Evolutionary conservation across 2,329 filamentous ascomycete species (phyloP), one percentile per base, ranked within the genome.

Genomic region (Rhynchosporium secalis): DNA sequence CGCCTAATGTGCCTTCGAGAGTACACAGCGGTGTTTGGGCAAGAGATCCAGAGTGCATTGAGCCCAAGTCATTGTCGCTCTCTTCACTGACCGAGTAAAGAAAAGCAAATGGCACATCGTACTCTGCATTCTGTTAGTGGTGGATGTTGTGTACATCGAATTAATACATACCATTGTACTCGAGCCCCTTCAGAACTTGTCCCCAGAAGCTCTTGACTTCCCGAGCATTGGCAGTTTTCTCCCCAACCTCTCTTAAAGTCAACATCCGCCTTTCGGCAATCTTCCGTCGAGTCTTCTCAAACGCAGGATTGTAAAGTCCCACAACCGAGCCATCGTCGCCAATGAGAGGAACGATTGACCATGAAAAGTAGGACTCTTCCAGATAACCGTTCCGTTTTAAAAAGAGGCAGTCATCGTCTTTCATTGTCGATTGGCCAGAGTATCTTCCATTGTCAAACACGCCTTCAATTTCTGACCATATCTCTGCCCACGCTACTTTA

Each of bases 331-430:
- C 91, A 63, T 92, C 87, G 45, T 82, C 80, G 3, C 90, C 90
- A 1, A 94, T 83, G 65, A 94, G 80, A 0, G 91, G 91, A 31
- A 94, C 88, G 47, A 94, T 86, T 1, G 86, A 90, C 90, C 90
- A 94, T 12, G 88, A 90, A 73, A 94, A 94, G 72, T 90, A 94
- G 0, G 89, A 86, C 72, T 95, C 91, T 74, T 96, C 90, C 1
- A 91, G 75, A 65, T 84, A 91, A 1, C 86, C 84, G 65, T 85
- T 84, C 7, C 91, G 84, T 52, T 82, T 79, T 38, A 95, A 82
- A 70, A 92, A 92, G 1, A 94, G 78, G 61, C 85, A 86, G 66
- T 94, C 89, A 69, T 95, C 91, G 67, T 93, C 87, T 74, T 92
- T 94, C 88, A 93, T 91, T 0, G 87, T 92, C 0, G 90, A 88